Evolutionary conservation across 192 early-diverging fungal species (phyloP).

Genomic region (Rhizophagus prolifer): DNA sequence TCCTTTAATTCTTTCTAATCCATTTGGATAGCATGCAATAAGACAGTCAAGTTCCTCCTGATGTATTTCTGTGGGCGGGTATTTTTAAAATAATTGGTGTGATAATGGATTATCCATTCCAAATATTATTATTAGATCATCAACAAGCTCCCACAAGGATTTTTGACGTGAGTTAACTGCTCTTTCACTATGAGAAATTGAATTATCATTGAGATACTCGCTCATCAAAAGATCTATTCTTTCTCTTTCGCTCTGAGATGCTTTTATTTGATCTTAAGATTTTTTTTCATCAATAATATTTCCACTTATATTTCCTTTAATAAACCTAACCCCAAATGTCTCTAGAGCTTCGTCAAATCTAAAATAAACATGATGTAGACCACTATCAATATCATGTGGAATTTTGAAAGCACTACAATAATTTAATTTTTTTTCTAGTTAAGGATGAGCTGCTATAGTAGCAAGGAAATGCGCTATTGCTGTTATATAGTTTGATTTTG

Average conservation of each 20-base stretch:
- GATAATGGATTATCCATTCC: background rate
- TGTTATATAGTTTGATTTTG: background rate
- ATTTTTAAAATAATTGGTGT: background rate
- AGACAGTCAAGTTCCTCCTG: background rate
- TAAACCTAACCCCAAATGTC: too few relatives aligned
- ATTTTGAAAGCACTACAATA: too few relatives aligned
- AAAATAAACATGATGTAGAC: too few relatives aligned
- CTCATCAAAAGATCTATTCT: background rate
- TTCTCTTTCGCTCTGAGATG: background rate
- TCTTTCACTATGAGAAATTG: background rate
- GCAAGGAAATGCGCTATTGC: too few relatives aligned
- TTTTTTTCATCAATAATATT: constrained; percentile 1
- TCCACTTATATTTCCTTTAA: background rate
- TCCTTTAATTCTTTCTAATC: background rate
- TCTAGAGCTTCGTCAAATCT: too few relatives aligned
- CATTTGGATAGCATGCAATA: background rate
- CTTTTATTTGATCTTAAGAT: constrained; percentile 9
- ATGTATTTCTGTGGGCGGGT: background rate
- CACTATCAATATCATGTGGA: background rate
- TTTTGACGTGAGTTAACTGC: background rate
- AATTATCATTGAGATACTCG: too few relatives aligned
- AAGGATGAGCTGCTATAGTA: too few relatives aligned
- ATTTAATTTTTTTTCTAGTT: too few relatives aligned
- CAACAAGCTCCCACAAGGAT: background rate
- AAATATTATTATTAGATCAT: background rate